Evolutionary conservation across 169 alveolate species (phyloP).

Genomic region (Plasmodium coatneyi): DNA sequence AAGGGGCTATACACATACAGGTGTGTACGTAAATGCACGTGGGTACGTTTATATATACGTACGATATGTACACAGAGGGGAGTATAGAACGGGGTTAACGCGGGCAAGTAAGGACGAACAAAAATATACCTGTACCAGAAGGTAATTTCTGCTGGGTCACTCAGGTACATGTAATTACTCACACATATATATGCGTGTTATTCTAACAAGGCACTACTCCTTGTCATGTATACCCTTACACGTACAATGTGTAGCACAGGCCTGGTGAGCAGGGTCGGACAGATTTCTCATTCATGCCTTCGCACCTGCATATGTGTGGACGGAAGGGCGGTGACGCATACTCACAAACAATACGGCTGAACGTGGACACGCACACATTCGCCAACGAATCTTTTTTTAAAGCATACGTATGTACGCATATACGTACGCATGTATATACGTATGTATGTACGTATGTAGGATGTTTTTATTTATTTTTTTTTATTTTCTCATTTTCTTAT

Average conservation of each 20-base stretch:
- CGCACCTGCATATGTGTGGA: neutral
- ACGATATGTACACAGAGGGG: neutral
- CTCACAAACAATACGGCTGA: neutral
- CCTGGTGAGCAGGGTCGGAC: neutral
- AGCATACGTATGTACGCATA: neutral
- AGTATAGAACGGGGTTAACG: neutral
- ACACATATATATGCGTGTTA: neutral
- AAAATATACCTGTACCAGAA: neutral
- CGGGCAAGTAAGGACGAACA: neutral
- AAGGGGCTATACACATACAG: neutral
- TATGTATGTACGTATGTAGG: neutral
- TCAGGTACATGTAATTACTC: neutral
- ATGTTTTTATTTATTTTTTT: neutral
- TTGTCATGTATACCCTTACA: neutral
- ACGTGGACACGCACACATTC: neutral
- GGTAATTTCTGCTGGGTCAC: neutral
- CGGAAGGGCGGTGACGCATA: neutral
- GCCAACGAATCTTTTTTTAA: neutral
- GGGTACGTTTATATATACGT: neutral
- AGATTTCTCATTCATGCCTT: neutral
- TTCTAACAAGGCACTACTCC: neutral
- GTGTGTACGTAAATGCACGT: neutral
- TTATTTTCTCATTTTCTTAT: neutral
- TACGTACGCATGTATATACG: neutral
- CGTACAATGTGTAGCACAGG: neutral